phyloP scores from a whole-genome alignment of 1,139 yeast species.

The Nakaseomyces glabratus region DNA sequence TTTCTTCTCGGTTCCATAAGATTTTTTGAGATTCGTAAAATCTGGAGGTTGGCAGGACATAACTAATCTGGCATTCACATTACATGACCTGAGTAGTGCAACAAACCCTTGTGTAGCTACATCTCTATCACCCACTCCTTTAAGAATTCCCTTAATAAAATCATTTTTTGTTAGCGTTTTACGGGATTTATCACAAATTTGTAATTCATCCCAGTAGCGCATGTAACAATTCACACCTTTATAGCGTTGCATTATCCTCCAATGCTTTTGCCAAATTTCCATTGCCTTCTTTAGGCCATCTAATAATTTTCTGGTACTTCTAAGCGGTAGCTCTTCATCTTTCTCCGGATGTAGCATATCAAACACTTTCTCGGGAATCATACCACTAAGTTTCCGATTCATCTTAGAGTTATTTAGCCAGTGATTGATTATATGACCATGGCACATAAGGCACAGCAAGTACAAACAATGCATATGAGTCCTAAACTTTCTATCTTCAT shows the following conservation, averaged over 20 bases:
- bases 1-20: slow-evolving; percentile 5
- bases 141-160: slow-evolving; percentile 37
- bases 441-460: slow-evolving; percentile 49
- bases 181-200: slow-evolving; percentile 10
- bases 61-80: slow-evolving; percentile 64
- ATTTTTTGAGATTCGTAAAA: slow-evolving; percentile 40
- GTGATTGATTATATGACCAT: slow-evolving; percentile 57
- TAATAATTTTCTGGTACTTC: slow-evolving; percentile 58
- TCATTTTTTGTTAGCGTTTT: slow-evolving; percentile 30
- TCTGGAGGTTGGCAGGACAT: slow-evolving; percentile 89
- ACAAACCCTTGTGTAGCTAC: slow-evolving; percentile 84
- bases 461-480: slow-evolving; percentile 50
- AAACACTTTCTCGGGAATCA: slow-evolving; percentile 41
- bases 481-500: slow-evolving; percentile 48
- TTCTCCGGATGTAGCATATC: slow-evolving; percentile 41
- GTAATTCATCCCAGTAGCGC: slow-evolving; percentile 52
- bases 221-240: slow-evolving; percentile 38
- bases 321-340: slow-evolving; percentile 31
- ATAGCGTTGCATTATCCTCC: slow-evolving; percentile 38
- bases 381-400: slow-evolving; percentile 33
- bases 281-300: slow-evolving; percentile 65
- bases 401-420: slow-evolving; percentile 58
- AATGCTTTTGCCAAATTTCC: slow-evolving; percentile 52
- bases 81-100: slow-evolving; percentile 59
- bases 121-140: slow-evolving; percentile 65